Evolutionary conservation across 441 rosid species (phyloP).

Genomic region (Pelargonium fulgidum): DNA sequence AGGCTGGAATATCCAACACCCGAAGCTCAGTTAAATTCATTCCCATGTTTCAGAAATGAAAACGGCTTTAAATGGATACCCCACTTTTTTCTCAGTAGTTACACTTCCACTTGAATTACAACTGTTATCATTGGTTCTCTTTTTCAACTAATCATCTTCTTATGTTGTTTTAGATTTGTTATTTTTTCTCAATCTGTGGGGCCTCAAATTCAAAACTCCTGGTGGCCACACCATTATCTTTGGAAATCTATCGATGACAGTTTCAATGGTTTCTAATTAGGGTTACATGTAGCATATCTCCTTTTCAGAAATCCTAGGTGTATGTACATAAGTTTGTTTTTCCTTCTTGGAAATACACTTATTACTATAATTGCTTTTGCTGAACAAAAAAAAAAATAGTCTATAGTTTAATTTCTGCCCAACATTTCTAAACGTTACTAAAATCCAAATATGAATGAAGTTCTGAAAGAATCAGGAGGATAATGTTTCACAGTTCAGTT

Average conservation of each 20-base stretch:
- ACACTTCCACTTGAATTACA: background rate
- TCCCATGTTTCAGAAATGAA: background rate
- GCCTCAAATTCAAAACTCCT: too few species aligned
- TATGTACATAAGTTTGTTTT: too few species aligned
- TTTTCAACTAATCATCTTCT: background rate
- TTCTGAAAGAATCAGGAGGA: too few species aligned
- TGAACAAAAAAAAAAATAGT: background rate
- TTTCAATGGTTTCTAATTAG: background rate
- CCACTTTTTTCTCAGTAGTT: background rate
- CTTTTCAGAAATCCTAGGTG: too few species aligned
- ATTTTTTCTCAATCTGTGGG: background rate
- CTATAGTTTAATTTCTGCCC: background rate
- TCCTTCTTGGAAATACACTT: too few species aligned
- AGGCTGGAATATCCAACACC: background rate
- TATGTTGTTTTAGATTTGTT: background rate
- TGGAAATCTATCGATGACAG: background rate
- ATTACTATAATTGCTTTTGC: too few species aligned
- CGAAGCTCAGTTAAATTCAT: background rate
- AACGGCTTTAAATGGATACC: background rate
- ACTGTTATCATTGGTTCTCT: background rate
- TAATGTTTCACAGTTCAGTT: too few species aligned
- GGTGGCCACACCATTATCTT: too few species aligned
- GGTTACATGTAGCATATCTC: background rate
- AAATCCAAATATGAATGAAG: background rate
- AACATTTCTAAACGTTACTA: background rate